Conservation (phyloP, 306 rosid genomes). For the Sphenostylis stenocarpa region DNA sequence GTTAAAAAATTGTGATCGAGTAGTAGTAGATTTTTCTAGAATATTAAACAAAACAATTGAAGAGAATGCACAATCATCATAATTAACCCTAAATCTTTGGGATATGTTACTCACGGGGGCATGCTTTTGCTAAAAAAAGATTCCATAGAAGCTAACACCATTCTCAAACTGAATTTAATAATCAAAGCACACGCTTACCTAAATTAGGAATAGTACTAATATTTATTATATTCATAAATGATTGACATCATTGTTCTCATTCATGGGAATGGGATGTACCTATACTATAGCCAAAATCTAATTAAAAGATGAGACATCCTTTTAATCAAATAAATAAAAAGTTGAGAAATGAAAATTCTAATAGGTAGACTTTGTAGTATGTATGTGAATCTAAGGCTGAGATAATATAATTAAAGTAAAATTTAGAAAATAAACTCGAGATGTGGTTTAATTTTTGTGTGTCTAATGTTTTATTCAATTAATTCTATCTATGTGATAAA, state of each 20-base stretch:
- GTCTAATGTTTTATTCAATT: neutral
- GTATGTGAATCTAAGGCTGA: neutral
- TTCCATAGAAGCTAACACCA: neutral
- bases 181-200: neutral
- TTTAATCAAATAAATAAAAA: too few species aligned
- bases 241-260: neutral
- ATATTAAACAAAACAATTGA: neutral
- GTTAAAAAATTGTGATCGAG: neutral
- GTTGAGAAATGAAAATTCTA: neutral
- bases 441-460: neutral
- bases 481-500: neutral
- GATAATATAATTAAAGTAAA: too few species aligned
- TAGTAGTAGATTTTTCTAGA: neutral
- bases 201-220: neutral
- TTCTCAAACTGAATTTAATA: neutral
- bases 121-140: neutral
- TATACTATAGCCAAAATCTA: too few species aligned
- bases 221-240: neutral
- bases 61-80: neutral
- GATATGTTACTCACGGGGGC: slow-evolving; percentile 2
- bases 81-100: neutral
- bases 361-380: neutral
- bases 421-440: neutral
- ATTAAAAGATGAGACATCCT: too few species aligned
- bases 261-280: neutral